Conservation (phyloP, 78 protist species). For the slime mould (Dictyostelium discoideum) region DNA sequence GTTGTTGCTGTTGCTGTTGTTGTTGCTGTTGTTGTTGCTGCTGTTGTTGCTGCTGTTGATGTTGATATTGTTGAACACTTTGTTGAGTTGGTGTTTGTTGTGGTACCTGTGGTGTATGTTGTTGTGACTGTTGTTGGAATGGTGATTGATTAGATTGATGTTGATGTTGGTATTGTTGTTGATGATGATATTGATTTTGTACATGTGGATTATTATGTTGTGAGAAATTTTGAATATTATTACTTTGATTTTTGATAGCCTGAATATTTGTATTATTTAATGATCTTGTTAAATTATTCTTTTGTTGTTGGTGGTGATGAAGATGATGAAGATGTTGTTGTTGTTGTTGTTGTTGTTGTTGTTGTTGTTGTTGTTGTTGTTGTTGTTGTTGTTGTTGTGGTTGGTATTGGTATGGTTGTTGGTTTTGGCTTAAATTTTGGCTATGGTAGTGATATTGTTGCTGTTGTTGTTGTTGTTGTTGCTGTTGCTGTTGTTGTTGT, state of each 20-base stretch:
- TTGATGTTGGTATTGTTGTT: constrained; percentile 18
- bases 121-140: constrained; percentile 20
- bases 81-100: constrained; percentile 28
- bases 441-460: neutral
- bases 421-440: neutral
- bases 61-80: constrained; percentile 18
- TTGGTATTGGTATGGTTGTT: constrained; percentile 25
- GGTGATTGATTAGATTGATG: neutral
- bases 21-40: constrained; percentile 49
- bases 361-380: constrained; percentile 29
- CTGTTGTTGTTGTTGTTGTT: neutral
- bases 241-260: neutral
- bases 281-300: neutral
- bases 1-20: constrained; percentile 36
- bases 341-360: constrained; percentile 40
- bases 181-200: neutral
- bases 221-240: neutral
- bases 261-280: constrained; percentile 7
- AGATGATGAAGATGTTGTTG: neutral
- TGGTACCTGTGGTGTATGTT: neutral
- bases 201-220: neutral
- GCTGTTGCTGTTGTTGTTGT: neutral
- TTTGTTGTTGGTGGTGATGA: neutral
- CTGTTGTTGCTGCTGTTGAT: neutral
- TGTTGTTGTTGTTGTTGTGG: constrained; percentile 34